These are phyloP conservation scores for Peronospora destructor DNA, from an alignment of 352 stramenopile species.

Conservation along the genomic window DNA sequence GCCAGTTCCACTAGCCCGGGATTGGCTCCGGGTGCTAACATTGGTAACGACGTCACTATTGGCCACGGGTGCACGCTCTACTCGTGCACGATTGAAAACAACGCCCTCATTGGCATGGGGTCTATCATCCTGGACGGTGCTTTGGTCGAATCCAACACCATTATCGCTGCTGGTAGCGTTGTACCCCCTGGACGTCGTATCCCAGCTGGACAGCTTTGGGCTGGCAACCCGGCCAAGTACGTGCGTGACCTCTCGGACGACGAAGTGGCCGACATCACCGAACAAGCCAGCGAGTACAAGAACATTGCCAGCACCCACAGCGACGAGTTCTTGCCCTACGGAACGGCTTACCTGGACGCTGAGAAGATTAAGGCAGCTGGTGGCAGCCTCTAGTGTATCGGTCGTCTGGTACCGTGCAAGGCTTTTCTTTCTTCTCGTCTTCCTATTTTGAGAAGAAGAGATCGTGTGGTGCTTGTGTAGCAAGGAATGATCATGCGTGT, in stretches of 20 bases:
- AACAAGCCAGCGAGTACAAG: constrained; percentile 83
- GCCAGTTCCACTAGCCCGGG: constrained; percentile 72
- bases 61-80: constrained; percentile 93
- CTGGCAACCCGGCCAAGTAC: constrained; percentile 94
- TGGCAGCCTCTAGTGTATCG: constrained; percentile 60
- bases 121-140: constrained; percentile 90
- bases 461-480: constrained; percentile 12
- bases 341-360: constrained; percentile 83
- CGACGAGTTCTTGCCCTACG: constrained; percentile 87
- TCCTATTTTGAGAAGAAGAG: constrained; percentile 20
- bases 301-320: constrained; percentile 79
- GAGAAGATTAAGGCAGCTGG: constrained; percentile 82
- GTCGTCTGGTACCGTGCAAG: constrained; percentile 5
- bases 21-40: constrained; percentile 80
- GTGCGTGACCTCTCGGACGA: constrained; percentile 89
- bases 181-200: constrained; percentile 85
- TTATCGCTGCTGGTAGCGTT: constrained; percentile 93
- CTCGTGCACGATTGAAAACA: constrained; percentile 94
- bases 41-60: constrained; percentile 95
- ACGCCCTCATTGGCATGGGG: constrained; percentile 95
- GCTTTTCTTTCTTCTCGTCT: constrained; percentile 5
- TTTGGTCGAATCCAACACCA: constrained; percentile 90
- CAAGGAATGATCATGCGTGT: constrained; percentile 15
- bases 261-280: constrained; percentile 85
- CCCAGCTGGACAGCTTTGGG: constrained; percentile 91